Evolutionary conservation across 768 basidiomycete genomes (phyloP), one percentile per base, ranked within the genome.

Genomic region (Termitomyces sp.): DNA sequence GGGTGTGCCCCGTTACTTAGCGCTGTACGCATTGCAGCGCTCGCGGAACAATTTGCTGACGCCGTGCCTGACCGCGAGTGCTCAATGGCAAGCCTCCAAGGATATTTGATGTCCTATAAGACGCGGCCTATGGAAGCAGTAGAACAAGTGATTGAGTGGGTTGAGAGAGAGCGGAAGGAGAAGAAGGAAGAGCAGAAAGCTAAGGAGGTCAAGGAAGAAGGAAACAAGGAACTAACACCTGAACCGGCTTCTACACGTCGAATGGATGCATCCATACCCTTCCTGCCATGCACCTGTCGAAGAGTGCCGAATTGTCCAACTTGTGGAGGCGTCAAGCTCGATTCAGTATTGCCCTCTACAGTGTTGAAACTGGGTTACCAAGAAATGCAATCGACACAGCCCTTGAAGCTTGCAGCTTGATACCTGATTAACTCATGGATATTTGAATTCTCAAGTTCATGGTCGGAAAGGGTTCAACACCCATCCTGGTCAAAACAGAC

Each of bases 51-150:
- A 2, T 89, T 89, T 62, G 75, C 81, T 2, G 72, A 71, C 1
- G 68, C 67, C 1, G 72, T 89, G 31, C 73, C 73, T 3, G 72
- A 74, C 39, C 63, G 68, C 34, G 67, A 72, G 58, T 70, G 71
- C 44, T 76, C 70, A 18, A 75, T 75, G 74, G 77, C 73, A 45
- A 71, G 67, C 51, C 63, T 76, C 55, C 76, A 76, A 63, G 74
- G 69, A 4, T 76, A 81, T 66, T 67, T 89, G 60, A 86, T 90
- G 84, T 67, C 74, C 30, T 79, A 85, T 72, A 86, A 88, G 69
- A 76, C 70, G 6, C 70, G 79, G 11, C 86, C 87, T 0, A 64
- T 73, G 57, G 76, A 73, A 20, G 87, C 86, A 7, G 77, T 78
- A 6, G 65, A 67, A 5, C 71, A 69, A 1, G 69, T 71, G 1